A percentile compares a stretch with the other conserved stretches of the same genome.
These are phyloP conservation scores for Ehretia macrophylla DNA, from an alignment of 257 asterid species.

Conservation along the genomic window DNA sequence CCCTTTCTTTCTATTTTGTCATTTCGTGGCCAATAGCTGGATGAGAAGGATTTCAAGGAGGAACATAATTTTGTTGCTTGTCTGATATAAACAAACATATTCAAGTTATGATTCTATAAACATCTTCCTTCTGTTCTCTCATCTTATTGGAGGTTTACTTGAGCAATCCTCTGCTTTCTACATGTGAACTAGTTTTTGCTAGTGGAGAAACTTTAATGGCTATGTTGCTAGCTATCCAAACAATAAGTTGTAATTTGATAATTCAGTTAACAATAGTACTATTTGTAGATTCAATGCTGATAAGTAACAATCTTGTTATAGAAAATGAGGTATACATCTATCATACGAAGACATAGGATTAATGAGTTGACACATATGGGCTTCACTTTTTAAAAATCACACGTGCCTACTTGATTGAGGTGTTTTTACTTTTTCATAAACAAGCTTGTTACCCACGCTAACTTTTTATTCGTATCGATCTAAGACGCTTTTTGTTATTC, in stretches of 20 bases:
- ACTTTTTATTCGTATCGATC: too few species aligned
- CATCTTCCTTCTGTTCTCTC: background rate
- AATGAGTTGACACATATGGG: too few species aligned
- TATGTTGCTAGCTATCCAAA: background rate
- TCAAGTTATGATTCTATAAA: background rate
- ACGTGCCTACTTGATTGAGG: too few species aligned
- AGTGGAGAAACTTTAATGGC: background rate
- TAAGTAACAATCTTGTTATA: too few species aligned
- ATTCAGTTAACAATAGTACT: background rate
- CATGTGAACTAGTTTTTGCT: background rate
- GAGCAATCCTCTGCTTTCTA: background rate
- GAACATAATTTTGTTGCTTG: constrained; percentile 96
- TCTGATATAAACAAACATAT: constrained; percentile 28
- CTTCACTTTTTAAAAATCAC: too few species aligned
- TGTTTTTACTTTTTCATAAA: too few species aligned
- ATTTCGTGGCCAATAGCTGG: constrained; percentile 53
- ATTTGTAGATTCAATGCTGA: too few species aligned
- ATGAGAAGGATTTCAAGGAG: constrained; percentile 97
- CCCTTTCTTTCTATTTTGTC: background rate
- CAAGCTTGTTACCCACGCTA: background rate
- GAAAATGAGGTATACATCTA: too few species aligned
- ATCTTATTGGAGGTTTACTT: background rate
- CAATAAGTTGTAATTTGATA: background rate
- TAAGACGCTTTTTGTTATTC: too few species aligned
- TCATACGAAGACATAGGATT: too few species aligned